Evolutionary conservation across 305 asterid genomes (phyloP), one percentile per base, ranked within the genome.

Genomic region (Fraxinus albicans): DNA sequence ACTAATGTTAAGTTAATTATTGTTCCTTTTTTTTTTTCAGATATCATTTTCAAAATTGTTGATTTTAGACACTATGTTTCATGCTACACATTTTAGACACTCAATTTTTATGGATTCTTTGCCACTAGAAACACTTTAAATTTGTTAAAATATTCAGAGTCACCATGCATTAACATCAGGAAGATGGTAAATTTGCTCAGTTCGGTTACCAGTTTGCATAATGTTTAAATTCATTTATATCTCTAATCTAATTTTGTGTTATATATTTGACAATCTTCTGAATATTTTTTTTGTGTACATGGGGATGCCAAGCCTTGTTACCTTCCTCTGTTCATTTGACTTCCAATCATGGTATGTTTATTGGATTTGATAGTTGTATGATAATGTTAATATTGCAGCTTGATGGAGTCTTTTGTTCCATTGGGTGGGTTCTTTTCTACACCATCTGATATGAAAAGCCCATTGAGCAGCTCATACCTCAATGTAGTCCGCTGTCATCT

Each of bases 401-500:
- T 96, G 92, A 94, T 93, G 98, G 99, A 92, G 86, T 94, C 98
- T 70, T 96, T 96, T 89, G 98, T 96, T 84, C 99, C 99, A 13
- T 81, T 94, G 89, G 98, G 98, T 67, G 99, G 99, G 47, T 91
- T 96, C 90, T 96, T 96, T 91, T 89, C 98, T 40, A 79, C 89
- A 80, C 93, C 95, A 80, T 83, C 91, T 17, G 95, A 89, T 83
- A 82, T 84, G 12, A 89, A 86, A 60, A 89, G 86, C 44, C 83
- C 92, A 47, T 82, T 83, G 75, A 84, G 90, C 87, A 86, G 84
- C 79, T 82, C 89, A 21, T 77, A 86, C 83, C 90, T 81, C 21
- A 82, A 50, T 60, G 84, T 60, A 17, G 76, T 80, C 70, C 90
- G 93, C 17, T 92, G 97, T 74, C 89, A 88, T 79, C 85, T 86